Evolutionary conservation across 306 rosid species (phyloP).

Genomic region (Geum urbanum): DNA sequence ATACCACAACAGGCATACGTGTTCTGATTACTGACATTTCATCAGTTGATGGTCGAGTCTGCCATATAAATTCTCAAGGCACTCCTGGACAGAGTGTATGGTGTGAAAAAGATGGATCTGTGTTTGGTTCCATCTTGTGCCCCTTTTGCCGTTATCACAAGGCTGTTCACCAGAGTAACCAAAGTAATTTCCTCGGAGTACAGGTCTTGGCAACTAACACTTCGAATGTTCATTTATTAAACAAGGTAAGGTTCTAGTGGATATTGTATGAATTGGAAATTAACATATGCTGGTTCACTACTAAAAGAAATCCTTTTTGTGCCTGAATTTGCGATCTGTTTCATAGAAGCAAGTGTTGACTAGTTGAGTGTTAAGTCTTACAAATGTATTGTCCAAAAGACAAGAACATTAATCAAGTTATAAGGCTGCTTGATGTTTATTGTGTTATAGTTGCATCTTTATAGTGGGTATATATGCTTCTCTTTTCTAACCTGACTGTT

Average conservation of each 20-base stretch:
- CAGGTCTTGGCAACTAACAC: conserved; percentile 71
- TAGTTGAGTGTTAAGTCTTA: neutral
- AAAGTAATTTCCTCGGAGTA: conserved; percentile 60
- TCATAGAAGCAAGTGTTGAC: neutral
- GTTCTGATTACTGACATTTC: conserved; percentile 57
- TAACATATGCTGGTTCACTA: neutral
- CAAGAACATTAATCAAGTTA: neutral
- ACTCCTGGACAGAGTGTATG: conserved; percentile 54
- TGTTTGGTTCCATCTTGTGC: conserved; percentile 60
- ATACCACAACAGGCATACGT: conserved; percentile 35
- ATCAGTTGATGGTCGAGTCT: conserved; percentile 49
- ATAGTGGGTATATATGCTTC: neutral
- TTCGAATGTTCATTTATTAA: conserved; percentile 63
- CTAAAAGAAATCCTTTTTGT: neutral
- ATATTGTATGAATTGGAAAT: neutral
- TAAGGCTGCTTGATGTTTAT: neutral
- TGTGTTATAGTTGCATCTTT: neutral
- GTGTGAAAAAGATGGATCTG: conserved; percentile 88
- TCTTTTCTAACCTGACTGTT: conserved; percentile 15
- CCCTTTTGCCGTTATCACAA: conserved; percentile 53
- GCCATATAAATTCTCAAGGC: conserved; percentile 30
- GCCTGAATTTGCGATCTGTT: neutral
- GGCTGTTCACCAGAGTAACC: conserved; percentile 16
- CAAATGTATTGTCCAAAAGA: neutral
- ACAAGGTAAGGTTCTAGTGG: conserved; percentile 49